These are phyloP conservation scores for Chimonanthus salicifolius DNA, from an alignment of 164 flowering plant genomes.

Conservation along the genomic window DNA sequence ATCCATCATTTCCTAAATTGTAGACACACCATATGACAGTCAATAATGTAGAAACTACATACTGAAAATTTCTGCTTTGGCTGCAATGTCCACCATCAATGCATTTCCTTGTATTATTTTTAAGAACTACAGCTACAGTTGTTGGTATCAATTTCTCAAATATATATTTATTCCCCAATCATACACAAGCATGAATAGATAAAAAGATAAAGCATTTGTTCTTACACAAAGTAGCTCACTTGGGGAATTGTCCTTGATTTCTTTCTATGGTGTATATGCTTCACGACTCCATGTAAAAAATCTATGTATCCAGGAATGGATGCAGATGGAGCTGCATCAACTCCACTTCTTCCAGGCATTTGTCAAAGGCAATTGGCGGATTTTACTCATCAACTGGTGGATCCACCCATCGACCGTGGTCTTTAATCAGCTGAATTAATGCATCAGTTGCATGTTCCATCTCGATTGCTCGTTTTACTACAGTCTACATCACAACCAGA, in stretches of 20 bases:
- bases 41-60: background rate
- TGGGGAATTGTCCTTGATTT: background rate
- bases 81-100: background rate
- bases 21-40: background rate
- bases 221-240: background rate
- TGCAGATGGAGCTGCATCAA: conserved; percentile 7
- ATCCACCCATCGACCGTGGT: conserved; percentile 95
- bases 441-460: conserved; percentile 95
- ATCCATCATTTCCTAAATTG: background rate
- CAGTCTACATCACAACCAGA: conserved; percentile 45
- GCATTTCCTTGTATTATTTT: background rate
- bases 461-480: conserved; percentile 80
- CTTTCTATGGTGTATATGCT: background rate
- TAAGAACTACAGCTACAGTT: background rate
- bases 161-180: background rate
- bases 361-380: background rate
- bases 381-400: conserved; percentile 72
- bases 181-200: background rate
- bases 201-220: background rate
- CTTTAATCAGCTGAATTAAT: conserved; percentile 86
- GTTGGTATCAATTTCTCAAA: background rate
- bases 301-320: conserved; percentile 1
- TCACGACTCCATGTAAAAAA: background rate
- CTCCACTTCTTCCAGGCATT: background rate
- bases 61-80: background rate